A percentile compares a stretch with the other conserved stretches of the same genome.
Evolutionary conservation across 2,329 filamentous ascomycete genomes (phyloP).

Genomic region (Trichoderma sp.): DNA sequence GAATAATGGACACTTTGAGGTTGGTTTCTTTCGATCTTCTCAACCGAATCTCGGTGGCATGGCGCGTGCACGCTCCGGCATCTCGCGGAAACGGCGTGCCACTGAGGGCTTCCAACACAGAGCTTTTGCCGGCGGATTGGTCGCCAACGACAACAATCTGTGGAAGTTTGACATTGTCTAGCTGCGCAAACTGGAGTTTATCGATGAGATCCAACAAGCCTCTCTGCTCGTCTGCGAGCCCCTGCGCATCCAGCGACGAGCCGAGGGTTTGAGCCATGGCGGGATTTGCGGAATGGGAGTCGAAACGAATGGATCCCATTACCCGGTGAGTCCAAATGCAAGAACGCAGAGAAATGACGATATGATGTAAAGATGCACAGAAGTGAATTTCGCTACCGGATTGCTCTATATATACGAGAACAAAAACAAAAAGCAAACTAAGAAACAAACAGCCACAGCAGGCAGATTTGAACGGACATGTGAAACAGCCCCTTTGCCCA

Average conservation of each 20-base stretch:
- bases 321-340: not conserved
- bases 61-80: constrained; percentile 62
- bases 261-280: constrained; percentile 48
- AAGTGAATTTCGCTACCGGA: not conserved
- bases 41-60: constrained; percentile 61
- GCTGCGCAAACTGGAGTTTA: constrained; percentile 54
- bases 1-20: constrained; percentile 57
- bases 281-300: constrained; percentile 4
- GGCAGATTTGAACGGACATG: not conserved
- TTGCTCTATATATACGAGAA: not conserved
- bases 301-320: constrained; percentile 27
- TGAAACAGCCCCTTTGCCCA: not conserved
- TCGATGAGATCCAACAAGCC: constrained; percentile 60
- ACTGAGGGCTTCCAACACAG: constrained; percentile 64
- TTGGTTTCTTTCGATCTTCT: constrained; percentile 48
- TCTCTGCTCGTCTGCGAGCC: constrained; percentile 56
- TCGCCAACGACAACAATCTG: constrained; percentile 67
- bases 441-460: not conserved
- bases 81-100: constrained; percentile 62
- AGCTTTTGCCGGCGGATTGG: constrained; percentile 65
- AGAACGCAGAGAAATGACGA: not conserved
- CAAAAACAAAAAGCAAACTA: not conserved
- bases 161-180: constrained; percentile 56
- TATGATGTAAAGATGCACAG: not conserved
- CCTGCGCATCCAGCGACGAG: constrained; percentile 51